Conservation (phyloP, 1,284 basidiomycete species). For the Fomitopsis palustris region DNA sequence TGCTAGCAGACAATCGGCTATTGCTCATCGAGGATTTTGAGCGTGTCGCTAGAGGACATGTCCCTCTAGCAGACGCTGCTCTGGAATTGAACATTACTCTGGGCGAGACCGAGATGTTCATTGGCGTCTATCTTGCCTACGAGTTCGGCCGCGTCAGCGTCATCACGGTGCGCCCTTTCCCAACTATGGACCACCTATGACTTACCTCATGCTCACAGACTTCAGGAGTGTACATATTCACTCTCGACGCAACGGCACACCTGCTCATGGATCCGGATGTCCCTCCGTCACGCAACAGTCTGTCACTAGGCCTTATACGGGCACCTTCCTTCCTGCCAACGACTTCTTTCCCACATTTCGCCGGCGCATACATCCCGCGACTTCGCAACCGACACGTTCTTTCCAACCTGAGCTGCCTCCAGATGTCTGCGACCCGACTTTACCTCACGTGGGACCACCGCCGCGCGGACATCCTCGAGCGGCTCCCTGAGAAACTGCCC, state of each 20-base stretch:
- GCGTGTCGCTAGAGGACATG: slow-evolving; percentile 32
- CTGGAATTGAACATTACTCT: slow-evolving; percentile 39
- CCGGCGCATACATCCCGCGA: slow-evolving; percentile 30
- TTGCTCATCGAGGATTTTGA: slow-evolving; percentile 54
- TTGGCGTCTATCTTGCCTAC: slow-evolving; percentile 49
- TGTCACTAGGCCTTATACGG: slow-evolving; percentile 9
- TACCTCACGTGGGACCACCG: slow-evolving; percentile 22
- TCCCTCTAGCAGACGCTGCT: slow-evolving; percentile 34
- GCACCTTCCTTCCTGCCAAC: neutral
- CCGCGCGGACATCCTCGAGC: neutral
- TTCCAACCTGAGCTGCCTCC: slow-evolving; percentile 45
- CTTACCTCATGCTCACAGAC: slow-evolving; percentile 30
- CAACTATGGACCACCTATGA: neutral
- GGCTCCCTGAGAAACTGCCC: neutral
- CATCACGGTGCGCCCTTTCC: slow-evolving; percentile 40
- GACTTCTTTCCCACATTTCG: slow-evolving; percentile 25
- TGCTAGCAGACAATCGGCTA: slow-evolving; percentile 41
- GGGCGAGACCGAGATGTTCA: slow-evolving; percentile 8
- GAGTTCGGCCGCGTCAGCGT: slow-evolving; percentile 47
- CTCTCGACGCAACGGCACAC: slow-evolving; percentile 19
- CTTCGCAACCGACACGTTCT: slow-evolving; percentile 33
- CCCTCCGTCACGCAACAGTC: slow-evolving; percentile 12
- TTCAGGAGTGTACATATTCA: slow-evolving; percentile 32
- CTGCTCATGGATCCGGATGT: slow-evolving; percentile 12
- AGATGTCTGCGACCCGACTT: slow-evolving; percentile 44